These are phyloP conservation scores for Candida tropicalis DNA, from an alignment of 1,139 yeast genomes.

Conservation along the genomic window DNA sequence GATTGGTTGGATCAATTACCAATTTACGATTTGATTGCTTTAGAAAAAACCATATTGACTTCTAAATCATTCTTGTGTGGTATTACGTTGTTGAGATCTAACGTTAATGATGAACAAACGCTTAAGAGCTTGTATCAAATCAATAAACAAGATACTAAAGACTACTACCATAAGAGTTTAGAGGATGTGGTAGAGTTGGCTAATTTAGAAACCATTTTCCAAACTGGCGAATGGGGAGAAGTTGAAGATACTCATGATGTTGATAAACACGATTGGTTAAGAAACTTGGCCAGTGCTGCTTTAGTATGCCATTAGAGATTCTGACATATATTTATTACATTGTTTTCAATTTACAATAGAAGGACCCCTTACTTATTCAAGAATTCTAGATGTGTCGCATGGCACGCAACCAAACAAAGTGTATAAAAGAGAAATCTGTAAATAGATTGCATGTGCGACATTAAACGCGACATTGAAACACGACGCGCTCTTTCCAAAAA, in stretches of 20 bases:
- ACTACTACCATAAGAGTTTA: slow-evolving; percentile 43
- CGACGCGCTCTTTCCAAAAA: too few relatives aligned
- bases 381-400: slow-evolving; percentile 1
- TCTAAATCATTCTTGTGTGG: slow-evolving; percentile 88
- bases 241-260: slow-evolving; percentile 99
- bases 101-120: slow-evolving; percentile 26
- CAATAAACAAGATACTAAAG: slow-evolving; percentile 29
- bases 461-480: too few relatives aligned
- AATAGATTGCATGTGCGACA: too few relatives aligned
- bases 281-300: slow-evolving; percentile 84
- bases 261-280: slow-evolving; percentile 82
- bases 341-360: not conserved
- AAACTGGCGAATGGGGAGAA: slow-evolving; percentile 94
- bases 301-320: slow-evolving; percentile 39
- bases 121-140: slow-evolving; percentile 35
- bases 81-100: slow-evolving; percentile 44
- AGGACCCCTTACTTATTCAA: slow-evolving; percentile 2
- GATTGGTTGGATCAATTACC: slow-evolving; percentile 67
- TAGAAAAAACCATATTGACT: slow-evolving; percentile 84
- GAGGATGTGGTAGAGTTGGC: slow-evolving; percentile 80
- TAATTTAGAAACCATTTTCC: slow-evolving; percentile 79
- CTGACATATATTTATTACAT: not conserved
- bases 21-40: slow-evolving; percentile 78
- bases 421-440: not conserved
- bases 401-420: not conserved